phyloP scores from a whole-genome alignment of 2,329 filamentous ascomycete species.

The Colletotrichum karsti region DNA sequence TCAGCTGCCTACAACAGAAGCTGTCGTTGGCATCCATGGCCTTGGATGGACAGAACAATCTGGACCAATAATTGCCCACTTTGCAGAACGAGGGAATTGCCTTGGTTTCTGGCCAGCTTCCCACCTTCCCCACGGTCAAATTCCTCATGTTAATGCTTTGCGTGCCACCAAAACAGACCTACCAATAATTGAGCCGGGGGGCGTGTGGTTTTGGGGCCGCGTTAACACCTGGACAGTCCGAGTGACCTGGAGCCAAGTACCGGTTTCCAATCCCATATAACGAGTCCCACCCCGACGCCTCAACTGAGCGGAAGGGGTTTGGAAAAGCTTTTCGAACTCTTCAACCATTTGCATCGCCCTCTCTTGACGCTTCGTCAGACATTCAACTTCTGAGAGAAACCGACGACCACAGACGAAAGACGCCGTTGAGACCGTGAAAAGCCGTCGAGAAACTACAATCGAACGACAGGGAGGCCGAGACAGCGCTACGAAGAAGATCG shows the following conservation, averaged over 20 bases:
- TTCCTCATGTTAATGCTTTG: constrained; percentile 16
- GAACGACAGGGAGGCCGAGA: constrained; percentile 4
- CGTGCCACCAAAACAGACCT: constrained; percentile 1
- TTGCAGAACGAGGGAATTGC: constrained; percentile 14
- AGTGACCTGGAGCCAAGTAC: constrained; percentile 20
- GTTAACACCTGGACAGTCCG: constrained; percentile 1
- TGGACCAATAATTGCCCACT: constrained; percentile 24
- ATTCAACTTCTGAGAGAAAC: background rate
- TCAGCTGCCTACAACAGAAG: background rate
- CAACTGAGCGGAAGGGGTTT: background rate
- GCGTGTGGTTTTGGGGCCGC: background rate
- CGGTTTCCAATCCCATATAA: constrained; percentile 11
- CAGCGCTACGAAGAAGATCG: constrained; percentile 6
- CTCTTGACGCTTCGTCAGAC: background rate
- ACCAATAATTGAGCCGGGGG: constrained; percentile 1
- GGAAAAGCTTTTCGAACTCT: constrained; percentile 18
- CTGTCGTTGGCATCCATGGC: constrained; percentile 8
- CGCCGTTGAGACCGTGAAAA: background rate
- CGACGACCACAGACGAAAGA: background rate
- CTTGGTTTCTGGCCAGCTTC: constrained; percentile 14
- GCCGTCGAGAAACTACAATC: background rate
- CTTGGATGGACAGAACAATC: constrained; percentile 5
- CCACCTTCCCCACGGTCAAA: constrained; percentile 7
- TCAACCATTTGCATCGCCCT: background rate
- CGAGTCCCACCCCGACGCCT: constrained; percentile 15